Conservation (phyloP, 805 yeast species). For the Sugiyamaella marilandica region DNA sequence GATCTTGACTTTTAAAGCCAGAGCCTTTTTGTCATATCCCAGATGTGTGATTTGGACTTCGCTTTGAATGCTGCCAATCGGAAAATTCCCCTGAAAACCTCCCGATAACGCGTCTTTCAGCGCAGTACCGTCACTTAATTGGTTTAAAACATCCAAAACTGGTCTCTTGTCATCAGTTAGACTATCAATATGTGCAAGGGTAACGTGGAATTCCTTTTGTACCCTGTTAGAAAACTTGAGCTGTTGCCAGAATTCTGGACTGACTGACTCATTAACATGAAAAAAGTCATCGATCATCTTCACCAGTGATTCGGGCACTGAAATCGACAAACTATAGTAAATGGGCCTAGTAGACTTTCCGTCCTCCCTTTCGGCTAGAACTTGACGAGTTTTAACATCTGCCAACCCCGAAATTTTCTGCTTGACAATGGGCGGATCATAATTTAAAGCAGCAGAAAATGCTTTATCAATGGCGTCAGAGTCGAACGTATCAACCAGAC, state of each 20-base stretch:
- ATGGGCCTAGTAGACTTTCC: neutral
- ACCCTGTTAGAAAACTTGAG: constrained; percentile 13
- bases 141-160: neutral
- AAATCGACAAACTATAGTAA: constrained; percentile 8
- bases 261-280: constrained; percentile 9
- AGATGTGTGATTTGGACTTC: constrained; percentile 41
- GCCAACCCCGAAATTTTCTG: neutral
- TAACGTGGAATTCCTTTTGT: constrained; percentile 30
- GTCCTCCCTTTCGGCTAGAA: neutral
- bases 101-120: neutral
- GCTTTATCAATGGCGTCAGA: constrained; percentile 43
- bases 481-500: constrained; percentile 41
- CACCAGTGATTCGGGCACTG: constrained; percentile 1
- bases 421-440: constrained; percentile 49
- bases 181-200: constrained; percentile 27
- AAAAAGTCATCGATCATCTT: constrained; percentile 23
- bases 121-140: neutral
- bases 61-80: neutral
- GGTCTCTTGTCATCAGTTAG: constrained; percentile 1
- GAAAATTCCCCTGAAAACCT: neutral
- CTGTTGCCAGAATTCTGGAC: constrained; percentile 11
- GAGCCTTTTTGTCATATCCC: constrained; percentile 47
- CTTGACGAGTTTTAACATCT: constrained; percentile 22
- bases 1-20: constrained; percentile 51
- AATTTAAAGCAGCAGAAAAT: constrained; percentile 47